Evolutionary conservation across 169 alveolate species (phyloP), one percentile per base, ranked within the genome.

Genomic region (Eimeria praecox): DNA sequence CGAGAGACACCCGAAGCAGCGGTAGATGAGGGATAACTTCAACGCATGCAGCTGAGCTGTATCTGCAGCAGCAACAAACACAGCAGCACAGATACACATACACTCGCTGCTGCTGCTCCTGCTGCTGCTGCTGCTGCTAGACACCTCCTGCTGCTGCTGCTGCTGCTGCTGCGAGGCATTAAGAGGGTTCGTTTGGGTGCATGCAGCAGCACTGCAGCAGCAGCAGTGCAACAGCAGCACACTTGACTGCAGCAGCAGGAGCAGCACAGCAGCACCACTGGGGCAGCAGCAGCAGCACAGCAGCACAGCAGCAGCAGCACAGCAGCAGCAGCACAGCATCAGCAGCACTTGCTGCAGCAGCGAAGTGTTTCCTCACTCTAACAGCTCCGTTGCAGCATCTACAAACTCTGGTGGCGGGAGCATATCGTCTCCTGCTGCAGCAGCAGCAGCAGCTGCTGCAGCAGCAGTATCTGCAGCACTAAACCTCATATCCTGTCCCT

Each of bases 11-110:
- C 66, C 90, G 88, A 40, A 90, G 88, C 78, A 90, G 80, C 14
- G 95, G 95, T 46, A 91, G 71, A 54, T 27, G 80, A 0, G 90
- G 62, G 64, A 90, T 56, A 14, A 90, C 95, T 1, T 91, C 91
- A 27, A 77, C 95, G 91, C 91, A 35, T 33, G 95, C 95, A 33
- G 91, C 95, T 33, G 95, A 69, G 69, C 95, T 91, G 83, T 56
- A 30, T n/a, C 92, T 30, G 56, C 92, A 85, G 56, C 92, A 59
- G n/a, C 9, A 62, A 42, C 54, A 90, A 46, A 64, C 94, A 59
- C 88, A 40, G 64, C 56, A 35, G 62, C 56, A 35, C 54, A 27
- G 8, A 33, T 24, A 30, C 86, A 52, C 59, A 52, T 9, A 52
- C 59, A 56, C 66, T 14, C 16, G 16, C 66, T 9, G 5, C 24